A percentile compares a stretch with the other conserved stretches of the same genome.
Conservation (phyloP, 305 asterid species). For the Fraxinus sp. region DNA sequence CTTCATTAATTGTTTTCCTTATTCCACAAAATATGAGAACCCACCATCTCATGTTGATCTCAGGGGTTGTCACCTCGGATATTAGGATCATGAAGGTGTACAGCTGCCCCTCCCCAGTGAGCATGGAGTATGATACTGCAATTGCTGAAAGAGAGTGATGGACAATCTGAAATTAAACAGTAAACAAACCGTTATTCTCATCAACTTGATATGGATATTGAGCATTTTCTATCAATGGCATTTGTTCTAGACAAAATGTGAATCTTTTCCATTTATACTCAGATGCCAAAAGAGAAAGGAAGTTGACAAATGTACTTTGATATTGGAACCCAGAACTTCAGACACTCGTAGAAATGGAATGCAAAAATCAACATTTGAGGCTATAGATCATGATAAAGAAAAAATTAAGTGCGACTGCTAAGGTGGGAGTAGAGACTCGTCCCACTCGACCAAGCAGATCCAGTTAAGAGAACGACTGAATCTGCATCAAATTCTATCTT, state of each 20-base stretch:
- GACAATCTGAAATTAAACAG: slow-evolving; percentile 68
- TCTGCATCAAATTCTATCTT: slow-evolving; percentile 7
- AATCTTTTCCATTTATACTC: background rate
- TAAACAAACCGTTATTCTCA: slow-evolving; percentile 25
- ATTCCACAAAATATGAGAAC: slow-evolving; percentile 19
- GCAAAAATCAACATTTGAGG: background rate
- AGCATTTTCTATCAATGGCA: background rate
- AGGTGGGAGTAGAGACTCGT: background rate
- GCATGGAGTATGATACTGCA: slow-evolving; percentile 89
- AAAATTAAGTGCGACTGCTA: background rate
- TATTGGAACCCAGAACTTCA: background rate
- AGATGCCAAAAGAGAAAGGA: background rate
- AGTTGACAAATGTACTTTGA: background rate
- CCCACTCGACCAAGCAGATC: background rate
- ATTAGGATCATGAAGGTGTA: slow-evolving; percentile 97
- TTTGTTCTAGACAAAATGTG: background rate
- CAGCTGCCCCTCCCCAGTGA: slow-evolving; percentile 92
- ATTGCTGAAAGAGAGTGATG: slow-evolving; percentile 92
- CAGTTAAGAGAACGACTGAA: background rate
- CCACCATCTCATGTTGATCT: slow-evolving; percentile 92
- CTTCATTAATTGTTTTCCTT: background rate
- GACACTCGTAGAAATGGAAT: background rate
- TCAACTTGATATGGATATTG: background rate
- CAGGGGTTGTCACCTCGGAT: slow-evolving; percentile 95
- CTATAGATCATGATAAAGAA: background rate